A percentile compares a stretch with the other conserved stretches of the same genome.
These are phyloP conservation scores for Solanum commersonii DNA, from an alignment of 257 asterid species.

Conservation along the genomic window DNA sequence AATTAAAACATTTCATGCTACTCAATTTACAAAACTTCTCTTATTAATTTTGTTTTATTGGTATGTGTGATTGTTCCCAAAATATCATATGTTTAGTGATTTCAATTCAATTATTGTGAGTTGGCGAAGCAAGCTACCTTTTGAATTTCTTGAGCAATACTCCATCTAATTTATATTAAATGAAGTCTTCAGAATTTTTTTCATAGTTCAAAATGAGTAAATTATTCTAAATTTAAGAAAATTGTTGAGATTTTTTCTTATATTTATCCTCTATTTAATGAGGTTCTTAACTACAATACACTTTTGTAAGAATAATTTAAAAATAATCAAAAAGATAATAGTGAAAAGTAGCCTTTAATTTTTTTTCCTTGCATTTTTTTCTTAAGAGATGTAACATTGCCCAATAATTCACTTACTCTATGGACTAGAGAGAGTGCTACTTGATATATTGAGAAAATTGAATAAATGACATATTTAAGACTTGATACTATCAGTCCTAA, in stretches of 20 bases:
- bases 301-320: no score
- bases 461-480: no score
- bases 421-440: no score
- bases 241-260: background rate
- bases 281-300: background rate
- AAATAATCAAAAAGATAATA: no score
- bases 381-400: background rate
- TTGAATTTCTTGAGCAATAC: constrained; percentile 8
- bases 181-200: no score
- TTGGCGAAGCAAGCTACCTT: background rate
- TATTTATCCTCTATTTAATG: background rate
- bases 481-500: no score
- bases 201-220: no score
- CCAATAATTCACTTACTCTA: no score
- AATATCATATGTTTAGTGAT: background rate
- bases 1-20: background rate
- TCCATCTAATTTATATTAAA: background rate
- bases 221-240: no score
- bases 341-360: no score
- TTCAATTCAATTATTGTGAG: background rate
- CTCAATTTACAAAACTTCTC: background rate
- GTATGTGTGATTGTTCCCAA: background rate
- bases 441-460: no score
- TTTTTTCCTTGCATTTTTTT: background rate
- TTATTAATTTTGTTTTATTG: background rate